Evolutionary conservation across 2,329 filamentous ascomycete genomes (phyloP), one percentile per base, ranked within the genome.

Genomic region (Magnaporthiopsis rhizophila): DNA sequence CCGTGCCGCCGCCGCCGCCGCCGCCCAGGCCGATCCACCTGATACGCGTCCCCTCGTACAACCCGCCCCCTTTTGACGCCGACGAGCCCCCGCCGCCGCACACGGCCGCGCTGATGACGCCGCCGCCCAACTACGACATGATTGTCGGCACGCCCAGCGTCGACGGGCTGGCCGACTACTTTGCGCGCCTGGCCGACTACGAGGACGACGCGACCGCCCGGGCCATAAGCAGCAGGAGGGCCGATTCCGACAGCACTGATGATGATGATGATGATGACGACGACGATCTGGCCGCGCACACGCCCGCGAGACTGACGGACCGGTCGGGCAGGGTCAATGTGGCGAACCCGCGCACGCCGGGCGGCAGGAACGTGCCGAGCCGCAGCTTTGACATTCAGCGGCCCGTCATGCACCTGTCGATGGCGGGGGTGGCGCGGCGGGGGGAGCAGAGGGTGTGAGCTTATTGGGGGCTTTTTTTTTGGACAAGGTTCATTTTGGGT

Each of bases 61-160:
- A 92, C 65, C 93, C 93, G 2, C 92, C 93, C 0, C 86, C 91
- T 0, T 97, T 96, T 71, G 89, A 95, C 67, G 91, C 91, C 6
- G 89, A 96, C 63, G 83, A 87, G 6, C 87, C 90, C 0, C 90
- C 91, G 4, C 89, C 89, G 62, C 86, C 89, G 2, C 36, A 30
- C 3, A 24, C 32, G 7, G 32, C 64, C 34, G 72, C 72, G 0
- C 74, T 90, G 21, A 80, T 90, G 68, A 96, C 92, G 0, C 92
- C 92, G 1, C 93, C 93, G 9, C 93, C 93, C 0, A 86, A 89
- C 65, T 97, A 97, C 73, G 90, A 94, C 65, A 81, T 83, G 3
- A 90, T 96, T 53, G 86, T 95, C 1, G 90, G 89, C 21, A 85
- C 84, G 66, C 79, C 85, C 30, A 81, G 86, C 76, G 80, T 91